phyloP scores from a whole-genome alignment of 768 basidiomycete genomes.

The Mycena pura region DNA sequence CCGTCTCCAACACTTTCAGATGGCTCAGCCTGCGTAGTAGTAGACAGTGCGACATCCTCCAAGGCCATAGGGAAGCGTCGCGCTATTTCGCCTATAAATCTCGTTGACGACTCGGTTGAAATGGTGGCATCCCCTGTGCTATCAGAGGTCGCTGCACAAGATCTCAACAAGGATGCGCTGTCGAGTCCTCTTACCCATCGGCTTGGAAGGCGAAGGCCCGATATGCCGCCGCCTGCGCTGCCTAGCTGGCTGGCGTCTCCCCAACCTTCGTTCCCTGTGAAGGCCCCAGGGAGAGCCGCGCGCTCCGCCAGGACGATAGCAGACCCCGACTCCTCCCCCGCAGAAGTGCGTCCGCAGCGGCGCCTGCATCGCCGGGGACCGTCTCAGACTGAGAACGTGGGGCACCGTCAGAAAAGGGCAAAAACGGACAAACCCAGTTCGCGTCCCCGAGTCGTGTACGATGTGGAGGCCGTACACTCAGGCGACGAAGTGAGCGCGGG shows the following conservation, averaged over 20 bases:
- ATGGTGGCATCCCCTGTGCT: conserved; percentile 11
- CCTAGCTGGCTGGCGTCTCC: conserved; percentile 42
- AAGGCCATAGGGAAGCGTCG: conserved; percentile 17
- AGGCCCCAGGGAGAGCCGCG: conserved; percentile 40
- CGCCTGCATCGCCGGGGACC: conserved; percentile 45
- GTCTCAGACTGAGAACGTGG: conserved; percentile 35
- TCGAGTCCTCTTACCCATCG: conserved; percentile 34
- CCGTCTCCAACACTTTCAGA: conserved; percentile 10
- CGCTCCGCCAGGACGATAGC: conserved; percentile 32
- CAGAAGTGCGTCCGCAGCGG: conserved; percentile 42
- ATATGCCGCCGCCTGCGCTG: conserved; percentile 45
- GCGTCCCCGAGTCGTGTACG: conserved; percentile 48
- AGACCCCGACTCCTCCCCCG: conserved; percentile 38
- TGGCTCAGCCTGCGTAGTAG: conserved; percentile 10
- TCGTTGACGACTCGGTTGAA: conserved; percentile 36
- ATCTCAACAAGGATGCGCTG: conserved; percentile 10
- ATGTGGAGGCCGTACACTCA: conserved; percentile 78
- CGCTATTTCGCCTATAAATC: not conserved
- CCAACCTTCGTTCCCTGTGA: conserved; percentile 52
- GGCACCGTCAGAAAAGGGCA: not conserved
- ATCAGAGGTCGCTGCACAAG: not conserved
- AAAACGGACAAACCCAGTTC: conserved; percentile 21
- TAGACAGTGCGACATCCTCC: conserved; percentile 1
- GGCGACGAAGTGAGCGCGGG: conserved; percentile 80
- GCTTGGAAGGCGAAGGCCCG: conserved; percentile 13